A percentile compares a stretch with the other conserved stretches of the same genome.
Evolutionary conservation across 2,329 filamentous ascomycete species (phyloP).

Genomic region (Pseudogymnoascus sp.): DNA sequence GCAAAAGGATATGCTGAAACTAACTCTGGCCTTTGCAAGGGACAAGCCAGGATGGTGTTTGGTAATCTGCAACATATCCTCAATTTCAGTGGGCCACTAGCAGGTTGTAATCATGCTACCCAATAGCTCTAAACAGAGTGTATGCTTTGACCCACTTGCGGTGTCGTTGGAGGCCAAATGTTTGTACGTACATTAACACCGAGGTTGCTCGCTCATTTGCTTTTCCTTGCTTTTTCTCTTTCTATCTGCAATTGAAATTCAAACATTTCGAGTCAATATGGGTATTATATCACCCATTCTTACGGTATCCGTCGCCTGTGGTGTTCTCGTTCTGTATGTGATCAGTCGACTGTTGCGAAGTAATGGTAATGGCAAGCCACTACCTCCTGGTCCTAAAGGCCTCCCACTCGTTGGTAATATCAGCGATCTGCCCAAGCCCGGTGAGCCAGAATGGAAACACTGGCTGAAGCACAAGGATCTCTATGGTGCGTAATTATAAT

Average conservation of each 20-base stretch:
- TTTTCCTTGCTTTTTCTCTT: not conserved
- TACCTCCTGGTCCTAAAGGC: slow-evolving; percentile 14
- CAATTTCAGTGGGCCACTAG: not conserved
- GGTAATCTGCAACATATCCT: not conserved
- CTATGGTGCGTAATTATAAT: slow-evolving; percentile 24
- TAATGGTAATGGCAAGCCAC: not conserved
- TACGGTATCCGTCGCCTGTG: slow-evolving; percentile 5
- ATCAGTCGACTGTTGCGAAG: slow-evolving; percentile 9
- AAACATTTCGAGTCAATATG: not conserved
- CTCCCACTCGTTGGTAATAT: slow-evolving; percentile 15
- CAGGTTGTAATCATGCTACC: not conserved
- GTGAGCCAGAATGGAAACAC: slow-evolving; percentile 30
- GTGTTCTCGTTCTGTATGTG: slow-evolving; percentile 7
- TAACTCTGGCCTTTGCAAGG: not conserved
- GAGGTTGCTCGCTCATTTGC: slow-evolving; percentile 2
- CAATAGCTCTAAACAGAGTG: not conserved
- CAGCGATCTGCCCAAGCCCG: slow-evolving; percentile 21
- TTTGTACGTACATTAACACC: not conserved
- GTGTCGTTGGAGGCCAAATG: not conserved
- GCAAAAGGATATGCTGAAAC: not conserved
- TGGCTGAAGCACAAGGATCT: slow-evolving; percentile 34
- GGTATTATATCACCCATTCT: not conserved
- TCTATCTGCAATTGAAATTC: not conserved
- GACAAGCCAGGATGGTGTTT: not conserved
- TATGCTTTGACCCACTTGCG: not conserved